phyloP scores from a whole-genome alignment of 345 rosid species.

The Microcos paniculata region DNA sequence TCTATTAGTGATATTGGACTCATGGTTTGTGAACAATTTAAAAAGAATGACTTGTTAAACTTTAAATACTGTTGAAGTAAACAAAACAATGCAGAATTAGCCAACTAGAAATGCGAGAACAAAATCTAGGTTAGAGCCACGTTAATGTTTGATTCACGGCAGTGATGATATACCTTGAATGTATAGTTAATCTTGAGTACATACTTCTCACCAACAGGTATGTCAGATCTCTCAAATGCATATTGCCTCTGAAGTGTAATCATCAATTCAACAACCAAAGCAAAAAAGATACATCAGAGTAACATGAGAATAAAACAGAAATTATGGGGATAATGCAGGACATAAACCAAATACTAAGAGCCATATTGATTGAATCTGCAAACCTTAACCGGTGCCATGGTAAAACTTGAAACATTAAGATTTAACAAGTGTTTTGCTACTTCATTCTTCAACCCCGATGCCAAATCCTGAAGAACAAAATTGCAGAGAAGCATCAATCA shows the following conservation, averaged over 20 bases:
- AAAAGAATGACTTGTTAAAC: constrained; percentile 5
- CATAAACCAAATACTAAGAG: not conserved
- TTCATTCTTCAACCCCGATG: constrained; percentile 74
- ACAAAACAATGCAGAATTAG: not conserved
- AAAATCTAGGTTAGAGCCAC: not conserved
- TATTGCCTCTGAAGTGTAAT: constrained; percentile 62
- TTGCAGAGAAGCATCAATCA: constrained; percentile 8
- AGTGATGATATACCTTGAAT: constrained; percentile 62
- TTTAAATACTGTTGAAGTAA: not conserved
- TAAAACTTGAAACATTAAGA: constrained; percentile 77
- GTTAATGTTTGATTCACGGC: constrained; percentile 2
- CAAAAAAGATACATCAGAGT: constrained; percentile 20
- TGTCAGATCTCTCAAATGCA: constrained; percentile 79
- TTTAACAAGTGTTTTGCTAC: constrained; percentile 59
- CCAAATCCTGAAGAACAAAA: constrained; percentile 53
- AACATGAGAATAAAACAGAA: constrained; percentile 10
- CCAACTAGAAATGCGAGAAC: constrained; percentile 1
- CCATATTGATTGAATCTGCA: constrained; percentile 24
- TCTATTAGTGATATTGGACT: constrained; percentile 3
- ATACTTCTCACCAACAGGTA: constrained; percentile 81
- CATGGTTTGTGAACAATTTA: not conserved
- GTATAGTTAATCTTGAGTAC: constrained; percentile 86
- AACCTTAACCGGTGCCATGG: constrained; percentile 90
- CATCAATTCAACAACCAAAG: constrained; percentile 18
- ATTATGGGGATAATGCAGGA: not conserved